A percentile compares a stretch with the other conserved stretches of the same genome.
These are phyloP conservation scores for Candida multigemmis DNA, from an alignment of 805 yeast species.

Conservation along the genomic window DNA sequence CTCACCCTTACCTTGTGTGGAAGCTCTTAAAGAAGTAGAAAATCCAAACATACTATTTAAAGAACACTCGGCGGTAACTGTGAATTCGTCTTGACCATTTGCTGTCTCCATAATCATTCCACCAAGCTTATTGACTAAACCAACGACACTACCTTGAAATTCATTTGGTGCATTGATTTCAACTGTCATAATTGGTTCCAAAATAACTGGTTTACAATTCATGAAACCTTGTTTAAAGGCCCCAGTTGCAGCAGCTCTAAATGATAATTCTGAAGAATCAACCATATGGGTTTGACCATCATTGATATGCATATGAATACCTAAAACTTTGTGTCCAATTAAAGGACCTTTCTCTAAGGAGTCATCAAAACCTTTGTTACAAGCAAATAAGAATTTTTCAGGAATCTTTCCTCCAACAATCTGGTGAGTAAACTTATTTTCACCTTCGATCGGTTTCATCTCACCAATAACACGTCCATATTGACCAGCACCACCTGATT, in stretches of 20 bases:
- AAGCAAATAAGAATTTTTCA: constrained; percentile 88
- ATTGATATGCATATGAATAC: constrained; percentile 85
- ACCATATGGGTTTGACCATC: constrained; percentile 98
- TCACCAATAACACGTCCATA: constrained; percentile 93
- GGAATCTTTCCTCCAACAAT: constrained; percentile 96
- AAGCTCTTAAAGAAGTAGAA: constrained; percentile 90
- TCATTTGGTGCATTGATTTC: constrained; percentile 92
- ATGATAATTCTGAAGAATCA: constrained; percentile 93
- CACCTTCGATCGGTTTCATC: constrained; percentile 54
- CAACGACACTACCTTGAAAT: constrained; percentile 91
- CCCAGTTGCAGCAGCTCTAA: constrained; percentile 82
- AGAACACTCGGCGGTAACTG: constrained; percentile 92
- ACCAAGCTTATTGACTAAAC: constrained; percentile 81
- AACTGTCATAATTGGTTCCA: constrained; percentile 95
- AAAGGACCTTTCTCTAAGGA: constrained; percentile 94
- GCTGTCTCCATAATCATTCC: constrained; percentile 94
- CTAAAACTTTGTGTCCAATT: constrained; percentile 88
- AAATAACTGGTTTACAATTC: constrained; percentile 74
- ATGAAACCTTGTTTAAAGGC: constrained; percentile 91
- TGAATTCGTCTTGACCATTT: constrained; percentile 89
- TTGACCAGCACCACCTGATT: constrained; percentile 99
- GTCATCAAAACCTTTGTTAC: constrained; percentile 93
- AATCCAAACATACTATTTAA: constrained; percentile 94
- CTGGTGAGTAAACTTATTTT: constrained; percentile 72
- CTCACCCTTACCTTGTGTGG: constrained; percentile 98